A percentile compares a stretch with the other conserved stretches of the same genome.
These are phyloP conservation scores for Aschersonia sp. DNA, from an alignment of 2,329 filamentous ascomycete genomes.

Conservation along the genomic window DNA sequence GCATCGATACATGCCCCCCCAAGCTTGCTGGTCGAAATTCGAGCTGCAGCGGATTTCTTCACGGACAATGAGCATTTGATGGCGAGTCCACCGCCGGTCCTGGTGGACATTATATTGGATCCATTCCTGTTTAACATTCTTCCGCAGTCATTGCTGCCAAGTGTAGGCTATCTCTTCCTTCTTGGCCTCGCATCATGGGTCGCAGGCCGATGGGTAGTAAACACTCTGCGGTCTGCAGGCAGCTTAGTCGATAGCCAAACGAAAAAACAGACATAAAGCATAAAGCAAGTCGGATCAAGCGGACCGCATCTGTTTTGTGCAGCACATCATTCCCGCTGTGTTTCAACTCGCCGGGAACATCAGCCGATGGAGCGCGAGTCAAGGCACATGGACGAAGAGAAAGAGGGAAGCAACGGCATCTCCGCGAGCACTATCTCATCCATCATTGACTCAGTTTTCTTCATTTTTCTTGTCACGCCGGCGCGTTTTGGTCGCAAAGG, in stretches of 20 bases:
- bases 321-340: not conserved
- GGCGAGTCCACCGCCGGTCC: constrained; percentile 55
- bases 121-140: constrained; percentile 69
- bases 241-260: constrained; percentile 8
- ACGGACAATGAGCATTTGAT: constrained; percentile 62
- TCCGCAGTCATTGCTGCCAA: constrained; percentile 62
- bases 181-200: constrained; percentile 38
- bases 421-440: too few relatives aligned
- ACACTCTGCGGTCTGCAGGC: constrained; percentile 14
- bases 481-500: too few relatives aligned
- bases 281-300: not conserved
- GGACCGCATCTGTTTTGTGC: not conserved
- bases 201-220: constrained; percentile 21
- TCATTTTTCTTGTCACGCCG: too few relatives aligned
- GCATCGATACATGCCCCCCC: constrained; percentile 19
- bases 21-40: constrained; percentile 57
- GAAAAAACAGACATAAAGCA: constrained; percentile 22
- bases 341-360: too few relatives aligned
- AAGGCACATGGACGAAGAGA: too few relatives aligned
- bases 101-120: constrained; percentile 73
- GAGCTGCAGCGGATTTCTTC: constrained; percentile 73
- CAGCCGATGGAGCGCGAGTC: too few relatives aligned
- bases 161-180: constrained; percentile 49
- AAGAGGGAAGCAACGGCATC: too few relatives aligned
- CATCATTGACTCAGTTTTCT: too few relatives aligned